Percentiles rank a stretch among this genome's conserved stretches.
phyloP scores from a whole-genome alignment of 2,329 filamentous ascomycete species.

The Cadophora sp. region DNA sequence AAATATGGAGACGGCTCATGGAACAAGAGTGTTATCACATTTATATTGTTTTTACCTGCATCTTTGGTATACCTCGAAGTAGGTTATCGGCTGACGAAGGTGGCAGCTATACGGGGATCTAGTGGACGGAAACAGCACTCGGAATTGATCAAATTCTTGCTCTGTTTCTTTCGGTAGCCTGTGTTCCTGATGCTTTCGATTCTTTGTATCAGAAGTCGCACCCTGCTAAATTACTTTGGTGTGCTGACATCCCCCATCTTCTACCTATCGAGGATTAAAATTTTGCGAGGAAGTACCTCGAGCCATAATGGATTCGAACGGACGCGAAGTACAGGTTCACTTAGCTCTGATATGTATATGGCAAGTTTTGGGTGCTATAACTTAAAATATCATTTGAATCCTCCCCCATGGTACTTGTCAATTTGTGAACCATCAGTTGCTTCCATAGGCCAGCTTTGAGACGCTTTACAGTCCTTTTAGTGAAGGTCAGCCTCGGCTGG shows the following conservation, averaged over 20 bases:
- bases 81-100: neutral
- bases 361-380: too few species aligned
- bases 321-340: neutral
- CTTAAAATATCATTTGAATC: too few species aligned
- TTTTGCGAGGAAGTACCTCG: neutral
- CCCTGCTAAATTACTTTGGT: neutral
- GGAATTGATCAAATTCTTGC: neutral
- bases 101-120: neutral
- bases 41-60: neutral
- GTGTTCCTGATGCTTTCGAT: neutral
- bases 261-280: neutral
- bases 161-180: neutral
- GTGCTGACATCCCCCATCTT: neutral
- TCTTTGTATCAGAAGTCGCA: neutral
- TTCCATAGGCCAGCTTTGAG: neutral
- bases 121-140: neutral
- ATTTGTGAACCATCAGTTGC: too few species aligned
- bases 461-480: too few species aligned
- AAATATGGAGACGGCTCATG: neutral
- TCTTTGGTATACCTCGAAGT: neutral
- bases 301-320: neutral
- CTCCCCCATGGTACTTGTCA: too few species aligned
- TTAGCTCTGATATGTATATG: neutral
- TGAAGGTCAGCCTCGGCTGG: too few species aligned
- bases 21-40: neutral